Conservation (phyloP, 805 yeast species). For the Aciculoconidium aculeatum region DNA sequence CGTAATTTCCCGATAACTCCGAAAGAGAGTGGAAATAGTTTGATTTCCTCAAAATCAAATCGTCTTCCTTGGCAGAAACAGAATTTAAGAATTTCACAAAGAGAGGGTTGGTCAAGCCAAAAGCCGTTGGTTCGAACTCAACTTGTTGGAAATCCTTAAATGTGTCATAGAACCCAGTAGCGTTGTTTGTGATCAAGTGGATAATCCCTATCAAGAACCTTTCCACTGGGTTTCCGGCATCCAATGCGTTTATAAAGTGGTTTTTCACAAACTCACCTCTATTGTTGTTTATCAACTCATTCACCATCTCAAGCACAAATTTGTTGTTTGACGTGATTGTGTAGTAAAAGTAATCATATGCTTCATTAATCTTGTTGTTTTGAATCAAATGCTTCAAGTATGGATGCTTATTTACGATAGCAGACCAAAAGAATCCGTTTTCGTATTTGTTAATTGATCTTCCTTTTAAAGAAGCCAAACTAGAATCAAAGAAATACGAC, state of each 20-base stretch:
- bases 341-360: constrained; percentile 22
- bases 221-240: constrained; percentile 14
- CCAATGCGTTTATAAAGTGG: constrained; percentile 23
- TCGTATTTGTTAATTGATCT: constrained; percentile 17
- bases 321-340: constrained; percentile 18
- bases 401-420: constrained; percentile 16
- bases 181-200: constrained; percentile 24
- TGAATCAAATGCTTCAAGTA: constrained; percentile 14
- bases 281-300: constrained; percentile 23
- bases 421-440: constrained; percentile 27
- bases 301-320: constrained; percentile 32
- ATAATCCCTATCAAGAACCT: constrained; percentile 30
- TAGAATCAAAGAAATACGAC: constrained; percentile 21
- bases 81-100: constrained; percentile 18
- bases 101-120: constrained; percentile 2
- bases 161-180: constrained; percentile 15
- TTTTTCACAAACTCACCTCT: constrained; percentile 38
- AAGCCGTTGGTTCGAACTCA: no score
- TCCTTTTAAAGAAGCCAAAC: no score
- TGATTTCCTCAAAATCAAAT: constrained; percentile 13
- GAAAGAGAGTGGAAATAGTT: constrained; percentile 28
- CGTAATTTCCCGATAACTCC: constrained; percentile 17
- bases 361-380: constrained; percentile 14
- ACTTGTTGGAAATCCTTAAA: constrained; percentile 17
- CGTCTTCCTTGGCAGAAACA: constrained; percentile 11